These are phyloP conservation scores for Backusella parvicylindrica DNA, from an alignment of 192 early-diverging fungal genomes.

Conservation along the genomic window DNA sequence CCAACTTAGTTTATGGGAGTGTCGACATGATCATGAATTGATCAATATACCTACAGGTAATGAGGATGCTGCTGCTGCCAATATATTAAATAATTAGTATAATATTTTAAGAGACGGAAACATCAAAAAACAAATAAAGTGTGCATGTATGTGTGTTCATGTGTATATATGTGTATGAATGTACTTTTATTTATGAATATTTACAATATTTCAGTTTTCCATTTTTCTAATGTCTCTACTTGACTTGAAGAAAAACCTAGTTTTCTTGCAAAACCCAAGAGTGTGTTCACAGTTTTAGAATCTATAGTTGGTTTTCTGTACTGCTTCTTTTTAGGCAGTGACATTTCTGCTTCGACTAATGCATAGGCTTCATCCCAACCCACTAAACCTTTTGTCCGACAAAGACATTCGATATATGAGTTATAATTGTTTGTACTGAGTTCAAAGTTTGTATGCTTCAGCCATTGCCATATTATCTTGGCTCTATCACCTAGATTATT, in stretches of 20 bases:
- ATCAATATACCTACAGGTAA: conserved; percentile 19
- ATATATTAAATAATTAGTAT: background rate
- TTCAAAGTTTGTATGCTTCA: conserved; percentile 23
- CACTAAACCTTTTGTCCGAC: conserved; percentile 15
- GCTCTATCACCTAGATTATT: conserved; percentile 8
- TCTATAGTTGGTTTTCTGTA: background rate
- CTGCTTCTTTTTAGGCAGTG: background rate
- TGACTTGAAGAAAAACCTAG: conserved; percentile 8
- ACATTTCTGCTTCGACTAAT: conserved; percentile 20
- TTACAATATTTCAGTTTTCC: conserved; percentile 6
- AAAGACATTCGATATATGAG: conserved; percentile 41
- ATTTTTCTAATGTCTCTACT: background rate
- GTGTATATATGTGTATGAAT: background rate
- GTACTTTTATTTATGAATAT: background rate
- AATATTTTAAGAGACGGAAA: background rate
- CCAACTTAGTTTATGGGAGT: conserved; percentile 62
- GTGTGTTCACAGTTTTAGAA: conserved; percentile 32
- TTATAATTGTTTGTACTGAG: conserved; percentile 36
- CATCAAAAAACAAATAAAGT: background rate
- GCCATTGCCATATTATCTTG: conserved; percentile 28
- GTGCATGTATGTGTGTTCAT: background rate
- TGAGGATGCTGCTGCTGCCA: background rate
- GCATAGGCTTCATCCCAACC: conserved; percentile 19
- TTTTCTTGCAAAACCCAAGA: conserved; percentile 32
- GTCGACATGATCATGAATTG: conserved; percentile 55